Evolutionary conservation across 176 grass and related monocot species (phyloP), one percentile per base, ranked within the genome.

Genomic region (Rhynchospora pubera): DNA sequence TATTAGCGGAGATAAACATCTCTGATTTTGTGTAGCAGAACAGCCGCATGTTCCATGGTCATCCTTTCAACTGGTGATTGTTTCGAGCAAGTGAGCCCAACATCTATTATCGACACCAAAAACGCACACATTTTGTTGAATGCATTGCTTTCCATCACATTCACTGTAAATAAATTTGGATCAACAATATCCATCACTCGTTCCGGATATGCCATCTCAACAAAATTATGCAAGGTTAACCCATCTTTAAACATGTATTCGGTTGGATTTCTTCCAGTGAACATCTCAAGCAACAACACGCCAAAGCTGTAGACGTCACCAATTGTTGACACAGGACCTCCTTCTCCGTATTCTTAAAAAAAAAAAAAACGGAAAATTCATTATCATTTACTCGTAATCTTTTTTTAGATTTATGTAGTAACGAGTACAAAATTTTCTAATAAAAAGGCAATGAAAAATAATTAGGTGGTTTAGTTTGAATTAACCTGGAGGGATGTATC

Each of bases 261-360:
- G 0, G 73, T 77, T 0, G 73, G 73, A 52, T 50, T 52, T 77
- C 24, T 77, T 77, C 73, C 47, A 2, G 24, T 56, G 7, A 77
- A 77, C 21, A 77, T 55, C 11, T 77, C 73, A 0, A 77, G 51
- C 21, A 77, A n/a, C 45, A 77, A 1, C 2, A 77, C 24, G 56
- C 73, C 73, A 56, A 77, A 77, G 22, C 73, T 77, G 10, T 77
- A 77, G 2, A 77, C 39, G 5, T 77, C 73, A 50, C 73, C 73
- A 28, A 21, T n/a, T 77, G 65, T 68, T n/a, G 32, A 68, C 7
- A 68, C 65, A 44, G 14, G 32, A 44, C 32, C 65, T 9, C 65
- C 65, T n/a, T 68, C 73, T 1, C 48, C 73, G 10, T 77, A 77
- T 28, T 52, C 47, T n/a, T n/a, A n/a, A n/a, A n/a, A n/a, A n/a